Percentiles rank a stretch among this genome's conserved stretches.
phyloP scores from a whole-genome alignment of 2,329 filamentous ascomycete genomes.

The Pyricularia sp. region DNA sequence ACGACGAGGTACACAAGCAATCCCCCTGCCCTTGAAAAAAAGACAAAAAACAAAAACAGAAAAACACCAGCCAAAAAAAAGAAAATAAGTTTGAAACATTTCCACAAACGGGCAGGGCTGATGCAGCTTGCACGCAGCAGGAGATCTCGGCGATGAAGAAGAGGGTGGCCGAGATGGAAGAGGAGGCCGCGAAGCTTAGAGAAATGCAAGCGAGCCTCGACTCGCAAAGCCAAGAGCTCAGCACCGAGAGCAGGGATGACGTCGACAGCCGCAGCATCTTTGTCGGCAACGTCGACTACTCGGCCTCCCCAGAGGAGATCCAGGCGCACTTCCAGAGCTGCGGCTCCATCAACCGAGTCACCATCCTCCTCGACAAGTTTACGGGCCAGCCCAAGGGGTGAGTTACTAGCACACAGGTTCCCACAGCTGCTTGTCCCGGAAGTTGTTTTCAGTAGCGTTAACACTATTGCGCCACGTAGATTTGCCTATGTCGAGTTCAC shows the following conservation, averaged over 20 bases:
- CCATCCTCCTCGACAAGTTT: conserved; percentile 95
- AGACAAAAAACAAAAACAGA: not conserved
- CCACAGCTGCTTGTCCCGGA: conserved; percentile 8
- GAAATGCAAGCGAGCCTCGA: conserved; percentile 85
- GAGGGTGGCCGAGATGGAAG: conserved; percentile 82
- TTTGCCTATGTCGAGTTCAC: conserved; percentile 99
- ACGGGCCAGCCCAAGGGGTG: conserved; percentile 99
- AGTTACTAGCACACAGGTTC: conserved; percentile 19
- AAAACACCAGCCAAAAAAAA: not conserved
- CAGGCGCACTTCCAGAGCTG: conserved; percentile 97
- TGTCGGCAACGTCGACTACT: conserved; percentile 97
- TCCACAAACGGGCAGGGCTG: not conserved
- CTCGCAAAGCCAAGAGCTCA: conserved; percentile 68
- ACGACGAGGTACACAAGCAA: conserved; percentile 4
- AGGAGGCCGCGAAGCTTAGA: conserved; percentile 74
- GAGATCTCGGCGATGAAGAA: conserved; percentile 84
- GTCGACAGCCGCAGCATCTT: conserved; percentile 94
- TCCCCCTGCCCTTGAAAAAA: not conserved
- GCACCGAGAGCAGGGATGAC: conserved; percentile 85
- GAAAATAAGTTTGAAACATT: not conserved
- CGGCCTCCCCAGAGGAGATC: conserved; percentile 92
- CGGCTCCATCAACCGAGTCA: conserved; percentile 95
- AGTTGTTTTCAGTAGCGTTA: no score
- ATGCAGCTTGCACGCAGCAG: conserved; percentile 36
- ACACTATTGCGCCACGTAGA: conserved; percentile 33